Conservation (phyloP, 257 asterid genomes). For the Dorcoceras hygrometricum region DNA sequence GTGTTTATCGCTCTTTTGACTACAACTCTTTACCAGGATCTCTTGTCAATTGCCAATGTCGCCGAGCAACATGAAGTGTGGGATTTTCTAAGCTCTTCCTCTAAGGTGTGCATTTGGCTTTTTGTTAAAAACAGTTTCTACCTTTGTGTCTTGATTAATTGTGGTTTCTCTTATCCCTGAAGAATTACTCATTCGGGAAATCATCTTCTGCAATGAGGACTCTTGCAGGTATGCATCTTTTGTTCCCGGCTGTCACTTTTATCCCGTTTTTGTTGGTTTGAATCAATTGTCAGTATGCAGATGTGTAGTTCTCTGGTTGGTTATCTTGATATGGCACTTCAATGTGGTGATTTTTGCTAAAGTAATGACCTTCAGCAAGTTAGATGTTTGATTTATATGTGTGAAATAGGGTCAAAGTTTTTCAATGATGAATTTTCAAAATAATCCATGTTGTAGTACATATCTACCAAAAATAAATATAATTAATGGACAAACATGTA, state of each 20-base stretch:
- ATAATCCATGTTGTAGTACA: too few relatives aligned
- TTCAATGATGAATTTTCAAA: too few relatives aligned
- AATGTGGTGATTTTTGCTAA: constrained; percentile 8
- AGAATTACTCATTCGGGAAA: constrained; percentile 86
- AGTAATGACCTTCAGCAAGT: constrained; percentile 2
- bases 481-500: too few relatives aligned
- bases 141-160: constrained; percentile 25
- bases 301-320: constrained; percentile 3
- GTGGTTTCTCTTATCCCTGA: constrained; percentile 31
- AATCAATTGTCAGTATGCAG: constrained; percentile 14
- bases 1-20: constrained; percentile 21
- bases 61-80: constrained; percentile 98
- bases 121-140: constrained; percentile 17
- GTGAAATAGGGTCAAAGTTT: too few relatives aligned
- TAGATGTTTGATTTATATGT: constrained; percentile 13
- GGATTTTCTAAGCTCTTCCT: constrained; percentile 85
- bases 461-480: too few relatives aligned
- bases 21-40: constrained; percentile 51
- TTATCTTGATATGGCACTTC: constrained; percentile 12
- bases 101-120: constrained; percentile 56
- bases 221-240: constrained; percentile 63
- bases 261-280: constrained; percentile 18
- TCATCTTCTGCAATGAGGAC: constrained; percentile 82
- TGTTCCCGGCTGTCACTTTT: constrained; percentile 22
- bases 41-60: constrained; percentile 85